Evolutionary conservation across 1,284 basidiomycete species (phyloP), one percentile per base, ranked within the genome.

Genomic region (Pterulicium gracile): DNA sequence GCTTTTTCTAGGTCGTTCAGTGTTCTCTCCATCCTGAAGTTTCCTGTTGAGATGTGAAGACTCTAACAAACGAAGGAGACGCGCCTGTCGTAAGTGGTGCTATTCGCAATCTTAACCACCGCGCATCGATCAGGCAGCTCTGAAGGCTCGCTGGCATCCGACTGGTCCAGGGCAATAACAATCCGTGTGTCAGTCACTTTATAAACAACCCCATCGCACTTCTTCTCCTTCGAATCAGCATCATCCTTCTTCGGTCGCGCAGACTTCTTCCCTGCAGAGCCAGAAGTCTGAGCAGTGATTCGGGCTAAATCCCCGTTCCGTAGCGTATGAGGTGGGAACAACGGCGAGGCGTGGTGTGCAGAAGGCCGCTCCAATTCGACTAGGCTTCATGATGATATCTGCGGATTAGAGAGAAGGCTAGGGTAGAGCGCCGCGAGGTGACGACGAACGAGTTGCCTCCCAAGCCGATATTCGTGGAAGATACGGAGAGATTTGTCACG

Each of bases 21-120:
- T 0, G 86, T 80, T 49, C 80, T 80, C 47, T 87, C 85, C 90
- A 93, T 93, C 50, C 88, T 89, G 48, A n/a, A 49, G 42, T 15
- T 10, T 42, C 24, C 18, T 47, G 21, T 46, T 22, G 34, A 17
- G 19, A 7, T 18, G 34, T 14, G 24, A 13, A 48, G 17, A 24
- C 20, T 10, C 23, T 19, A 27, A 36, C 3, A 2, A 24, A 27
- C 13, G 24, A 47, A 5, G 20, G 15, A 14, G 18, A 46, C 56
- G 41, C 56, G 84, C 88, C 93, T 76, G 56, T 96, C 91, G 58
- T 88, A 94, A 0, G 94, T 96, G 7, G 88, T 81, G 43, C 83
- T 90, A 56, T 96, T 96, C 3, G 90, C 93, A 1, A 96, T 72
- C 61, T 96, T 96, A 45, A 96, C 64, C 50, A 95, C 64, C 13